phyloP scores from a whole-genome alignment of 2,329 filamentous ascomycete species.

The Pleochaeta shiraiana region DNA sequence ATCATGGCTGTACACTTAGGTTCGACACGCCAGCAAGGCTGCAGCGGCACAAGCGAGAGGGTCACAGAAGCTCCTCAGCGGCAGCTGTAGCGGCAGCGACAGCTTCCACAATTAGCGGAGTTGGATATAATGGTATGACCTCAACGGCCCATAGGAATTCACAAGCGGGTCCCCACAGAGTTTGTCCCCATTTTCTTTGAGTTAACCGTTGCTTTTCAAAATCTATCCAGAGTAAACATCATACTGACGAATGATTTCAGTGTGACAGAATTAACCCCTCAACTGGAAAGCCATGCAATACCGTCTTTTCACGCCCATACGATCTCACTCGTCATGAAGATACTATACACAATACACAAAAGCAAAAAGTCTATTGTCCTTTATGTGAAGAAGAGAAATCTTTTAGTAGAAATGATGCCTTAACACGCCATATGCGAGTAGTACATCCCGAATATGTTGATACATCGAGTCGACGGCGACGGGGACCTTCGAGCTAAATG shows the following conservation, averaged over 20 bases:
- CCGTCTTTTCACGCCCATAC: conserved; percentile 86
- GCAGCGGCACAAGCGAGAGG: conserved; percentile 91
- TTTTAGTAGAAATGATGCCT: conserved; percentile 83
- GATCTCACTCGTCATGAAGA: conserved; percentile 93
- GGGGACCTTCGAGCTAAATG: neutral
- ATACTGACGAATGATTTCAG: conserved; percentile 5
- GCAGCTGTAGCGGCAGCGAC: conserved; percentile 6
- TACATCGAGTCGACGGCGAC: conserved; percentile 36
- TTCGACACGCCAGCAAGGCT: conserved; percentile 75
- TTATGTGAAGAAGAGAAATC: conserved; percentile 93
- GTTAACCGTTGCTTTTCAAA: neutral
- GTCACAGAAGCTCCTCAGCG: conserved; percentile 54
- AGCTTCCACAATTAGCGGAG: conserved; percentile 20
- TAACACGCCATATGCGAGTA: conserved; percentile 85
- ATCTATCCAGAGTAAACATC: neutral
- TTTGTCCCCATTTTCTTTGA: conserved; percentile 7
- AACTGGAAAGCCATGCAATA: conserved; percentile 87
- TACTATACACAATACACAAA: conserved; percentile 87
- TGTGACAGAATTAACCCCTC: conserved; percentile 89
- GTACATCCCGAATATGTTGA: conserved; percentile 79
- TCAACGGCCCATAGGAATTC: conserved; percentile 46
- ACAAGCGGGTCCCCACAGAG: conserved; percentile 74
- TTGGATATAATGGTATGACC: conserved; percentile 21
- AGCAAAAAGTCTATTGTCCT: conserved; percentile 85
- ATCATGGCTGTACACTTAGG: conserved; percentile 69